Base-by-base conservation (phyloP, 2,329 filamentous ascomycete species). In the Thelonectria rubi region DNA sequence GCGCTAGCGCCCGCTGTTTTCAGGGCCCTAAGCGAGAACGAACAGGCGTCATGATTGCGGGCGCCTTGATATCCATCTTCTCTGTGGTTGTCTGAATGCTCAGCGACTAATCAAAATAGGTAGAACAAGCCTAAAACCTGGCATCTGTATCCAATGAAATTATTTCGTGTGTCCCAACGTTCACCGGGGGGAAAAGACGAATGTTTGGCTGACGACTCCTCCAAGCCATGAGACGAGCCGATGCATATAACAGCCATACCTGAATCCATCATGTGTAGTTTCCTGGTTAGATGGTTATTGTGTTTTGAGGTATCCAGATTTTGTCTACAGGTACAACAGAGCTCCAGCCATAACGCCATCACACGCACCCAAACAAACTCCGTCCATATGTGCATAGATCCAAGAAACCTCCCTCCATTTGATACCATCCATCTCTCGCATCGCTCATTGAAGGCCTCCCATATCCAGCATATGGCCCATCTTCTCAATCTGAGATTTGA, bases 381-480 rank as follows among this genome's bases (percentile, higher is more conserved):
- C 67, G 62, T 54, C 52, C 58, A 54, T 65, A 55, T 58, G 62
- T 64, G 60, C 54, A 62, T 58, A 48, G 56, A 58, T 56, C 30
- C 18, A 67, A 58, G 43, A 50, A 37, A 21, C 53, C 52, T 42
- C 26, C 46, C 18, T 51, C 14, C 17, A 15, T 34, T 26, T 21
- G 43, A 4, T 59, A 24, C 24, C 20, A 21, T 37, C 17, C 15
- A 15, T 14, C n/a, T 18, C 20, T 9, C 30, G 21, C 17, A 37
- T 34, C n/a, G 7, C 21, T 58, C 17, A 57, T 17, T 60, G 45
- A 42, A 71, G 55, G 15, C 72, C 66, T 45, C 75, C 80, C 81
- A 87, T 84, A 49, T 88, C 84, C 40, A 91, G 74, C 87, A 94
- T 88, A 72, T 95, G 91, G 10, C 92, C 91, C 91, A 95, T 94